These are phyloP conservation scores for Kuraishia borneana DNA, from an alignment of 805 yeast species.

Conservation along the genomic window DNA sequence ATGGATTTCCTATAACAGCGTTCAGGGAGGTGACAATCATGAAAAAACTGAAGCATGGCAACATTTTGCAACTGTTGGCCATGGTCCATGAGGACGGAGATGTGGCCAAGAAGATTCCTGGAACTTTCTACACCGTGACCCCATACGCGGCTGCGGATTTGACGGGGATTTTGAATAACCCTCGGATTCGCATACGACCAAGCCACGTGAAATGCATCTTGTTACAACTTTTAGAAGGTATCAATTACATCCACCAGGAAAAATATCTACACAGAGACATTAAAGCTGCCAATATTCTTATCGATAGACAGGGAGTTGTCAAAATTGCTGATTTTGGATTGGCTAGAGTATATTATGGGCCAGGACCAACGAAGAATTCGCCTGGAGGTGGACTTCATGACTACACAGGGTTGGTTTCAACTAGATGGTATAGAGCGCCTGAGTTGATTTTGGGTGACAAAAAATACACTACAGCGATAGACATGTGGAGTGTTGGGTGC, in stretches of 20 bases:
- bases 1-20: conserved; percentile 90
- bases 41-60: conserved; percentile 55
- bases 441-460: conserved; percentile 82
- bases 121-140: conserved; percentile 68
- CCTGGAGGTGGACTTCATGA: conserved; percentile 46
- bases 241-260: conserved; percentile 63
- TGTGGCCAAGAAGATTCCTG: conserved; percentile 15
- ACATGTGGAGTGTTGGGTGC: conserved; percentile 97
- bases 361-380: conserved; percentile 11
- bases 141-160: conserved; percentile 91
- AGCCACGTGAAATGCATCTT: conserved; percentile 76
- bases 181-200: conserved; percentile 44
- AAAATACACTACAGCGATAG: conserved; percentile 86
- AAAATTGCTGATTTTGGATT: conserved; percentile 95
- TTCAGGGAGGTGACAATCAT: conserved; percentile 82
- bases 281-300: conserved; percentile 88
- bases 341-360: conserved; percentile 51
- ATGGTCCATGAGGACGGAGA: conserved; percentile 49
- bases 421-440: conserved; percentile 97
- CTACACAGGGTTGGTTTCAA: conserved; percentile 68
- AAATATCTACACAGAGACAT: conserved; percentile 77
- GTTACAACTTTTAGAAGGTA: conserved; percentile 68
- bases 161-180: conserved; percentile 81
- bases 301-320: conserved; percentile 64
- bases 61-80: conserved; percentile 69